phyloP scores from a whole-genome alignment of 2,329 filamentous ascomycete species.

The Boeremia lycopersici region DNA sequence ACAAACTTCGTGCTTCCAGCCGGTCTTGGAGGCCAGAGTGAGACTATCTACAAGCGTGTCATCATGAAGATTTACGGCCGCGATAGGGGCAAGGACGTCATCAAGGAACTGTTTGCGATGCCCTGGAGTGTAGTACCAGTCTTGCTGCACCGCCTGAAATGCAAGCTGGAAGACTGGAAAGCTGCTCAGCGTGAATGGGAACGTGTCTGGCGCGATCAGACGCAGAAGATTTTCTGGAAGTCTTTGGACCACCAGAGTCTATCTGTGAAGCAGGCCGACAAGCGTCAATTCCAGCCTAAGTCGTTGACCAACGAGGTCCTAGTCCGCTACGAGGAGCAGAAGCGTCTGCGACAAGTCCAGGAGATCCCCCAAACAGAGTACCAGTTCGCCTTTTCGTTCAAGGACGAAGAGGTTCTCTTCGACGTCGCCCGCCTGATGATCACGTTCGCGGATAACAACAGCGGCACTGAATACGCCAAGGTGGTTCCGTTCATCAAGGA shows the following conservation, averaged over 20 bases:
- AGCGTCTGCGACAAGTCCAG: constrained; percentile 69
- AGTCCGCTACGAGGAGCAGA: constrained; percentile 89
- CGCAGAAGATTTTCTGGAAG: constrained; percentile 91
- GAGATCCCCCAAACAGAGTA: constrained; percentile 66
- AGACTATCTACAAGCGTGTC: constrained; percentile 95
- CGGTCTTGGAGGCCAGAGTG: constrained; percentile 88
- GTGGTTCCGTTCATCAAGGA: constrained; percentile 56
- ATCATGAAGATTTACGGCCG: constrained; percentile 96
- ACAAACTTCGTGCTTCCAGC: constrained; percentile 77
- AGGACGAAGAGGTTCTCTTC: constrained; percentile 60
- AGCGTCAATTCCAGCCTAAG: constrained; percentile 88
- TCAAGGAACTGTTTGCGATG: constrained; percentile 81
- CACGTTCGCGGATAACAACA: constrained; percentile 51
- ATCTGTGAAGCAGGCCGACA: constrained; percentile 84
- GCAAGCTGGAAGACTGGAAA: constrained; percentile 97
- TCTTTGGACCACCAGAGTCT: constrained; percentile 97
- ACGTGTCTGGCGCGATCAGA: constrained; percentile 97
- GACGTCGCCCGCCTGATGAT: constrained; percentile 56
- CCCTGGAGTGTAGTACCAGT: constrained; percentile 89
- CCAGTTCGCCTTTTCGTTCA: constrained; percentile 78
- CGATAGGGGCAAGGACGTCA: constrained; percentile 82
- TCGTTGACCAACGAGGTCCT: constrained; percentile 89
- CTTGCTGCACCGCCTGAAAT: constrained; percentile 85
- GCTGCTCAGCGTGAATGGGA: constrained; percentile 98
- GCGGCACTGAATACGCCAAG: constrained; percentile 51